Evolutionary conservation across 1,284 basidiomycete genomes (phyloP).

Genomic region (Trametes hirsuta): DNA sequence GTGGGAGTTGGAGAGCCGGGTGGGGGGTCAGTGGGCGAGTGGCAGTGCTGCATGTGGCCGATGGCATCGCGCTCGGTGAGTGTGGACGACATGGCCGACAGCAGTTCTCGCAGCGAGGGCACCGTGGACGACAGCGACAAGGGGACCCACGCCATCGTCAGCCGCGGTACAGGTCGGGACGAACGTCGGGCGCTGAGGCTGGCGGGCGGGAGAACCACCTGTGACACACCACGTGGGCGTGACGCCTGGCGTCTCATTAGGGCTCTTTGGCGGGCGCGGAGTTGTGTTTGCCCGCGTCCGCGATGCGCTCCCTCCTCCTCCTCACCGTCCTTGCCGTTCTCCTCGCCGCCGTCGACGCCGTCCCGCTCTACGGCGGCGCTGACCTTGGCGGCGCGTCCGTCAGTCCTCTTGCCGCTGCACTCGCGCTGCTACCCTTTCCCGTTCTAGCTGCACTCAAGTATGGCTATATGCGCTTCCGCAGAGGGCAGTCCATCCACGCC

Average conservation of each 20-base stretch:
- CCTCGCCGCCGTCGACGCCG: neutral
- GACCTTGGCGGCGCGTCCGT: neutral
- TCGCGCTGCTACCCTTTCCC: conserved; percentile 21
- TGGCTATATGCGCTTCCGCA: conserved; percentile 23
- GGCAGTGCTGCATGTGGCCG: too few relatives aligned
- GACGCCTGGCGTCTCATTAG: too few relatives aligned
- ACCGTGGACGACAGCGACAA: neutral
- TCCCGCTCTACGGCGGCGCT: neutral
- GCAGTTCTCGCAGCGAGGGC: neutral
- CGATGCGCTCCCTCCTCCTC: neutral
- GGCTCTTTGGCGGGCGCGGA: too few relatives aligned
- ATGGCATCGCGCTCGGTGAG: too few relatives aligned
- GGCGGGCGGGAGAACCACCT: too few relatives aligned
- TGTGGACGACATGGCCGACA: conserved; percentile 2
- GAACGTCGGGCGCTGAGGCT: too few relatives aligned
- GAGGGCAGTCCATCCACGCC: conserved; percentile 21
- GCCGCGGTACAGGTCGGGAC: too few relatives aligned
- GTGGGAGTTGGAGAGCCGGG: too few relatives aligned
- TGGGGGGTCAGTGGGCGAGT: too few relatives aligned
- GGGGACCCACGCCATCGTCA: too few relatives aligned
- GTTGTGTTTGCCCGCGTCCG: neutral
- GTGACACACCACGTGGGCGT: too few relatives aligned
- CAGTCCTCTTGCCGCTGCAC: conserved; percentile 7
- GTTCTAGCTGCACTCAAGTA: conserved; percentile 24
- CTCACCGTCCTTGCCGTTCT: neutral